Conservation (phyloP, 108 stramenopile genomes). For the Mayamaea pseudoterrestris region DNA sequence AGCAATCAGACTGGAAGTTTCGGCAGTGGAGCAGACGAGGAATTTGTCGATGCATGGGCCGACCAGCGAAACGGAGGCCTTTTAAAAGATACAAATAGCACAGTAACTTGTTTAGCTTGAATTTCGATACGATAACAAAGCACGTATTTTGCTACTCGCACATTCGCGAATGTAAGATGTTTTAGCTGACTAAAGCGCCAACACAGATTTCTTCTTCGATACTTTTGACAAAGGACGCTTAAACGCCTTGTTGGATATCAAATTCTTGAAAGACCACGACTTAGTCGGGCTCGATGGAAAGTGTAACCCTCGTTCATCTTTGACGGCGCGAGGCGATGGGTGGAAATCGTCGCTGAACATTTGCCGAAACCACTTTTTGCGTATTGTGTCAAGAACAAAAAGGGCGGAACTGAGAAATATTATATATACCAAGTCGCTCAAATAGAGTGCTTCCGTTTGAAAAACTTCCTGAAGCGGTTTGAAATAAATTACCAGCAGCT, state of each 20-base stretch:
- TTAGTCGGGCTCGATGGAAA: not conserved
- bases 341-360: conserved; percentile 58
- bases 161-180: no score
- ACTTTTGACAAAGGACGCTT: not conserved
- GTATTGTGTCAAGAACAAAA: conserved; percentile 70
- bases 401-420: conserved; percentile 68
- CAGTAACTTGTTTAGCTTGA: no score
- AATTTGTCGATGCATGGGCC: no score
- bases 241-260: not conserved
- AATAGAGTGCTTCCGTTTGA: conserved; percentile 85
- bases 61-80: no score
- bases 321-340: conserved; percentile 4
- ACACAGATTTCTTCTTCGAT: not conserved
- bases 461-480: conserved; percentile 86
- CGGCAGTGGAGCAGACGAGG: no score
- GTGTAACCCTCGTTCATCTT: not conserved
- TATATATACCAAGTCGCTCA: conserved; percentile 65
- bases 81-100: no score
- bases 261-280: not conserved
- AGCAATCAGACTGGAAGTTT: no score
- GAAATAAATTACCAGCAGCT: conserved; percentile 85
- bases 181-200: conserved; percentile 1
- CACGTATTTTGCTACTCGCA: no score
- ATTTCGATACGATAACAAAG: no score
- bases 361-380: conserved; percentile 76